These are phyloP conservation scores for Penicillium canariense DNA, from an alignment of 495 filamentous ascomycete genomes.

Conservation along the genomic window DNA sequence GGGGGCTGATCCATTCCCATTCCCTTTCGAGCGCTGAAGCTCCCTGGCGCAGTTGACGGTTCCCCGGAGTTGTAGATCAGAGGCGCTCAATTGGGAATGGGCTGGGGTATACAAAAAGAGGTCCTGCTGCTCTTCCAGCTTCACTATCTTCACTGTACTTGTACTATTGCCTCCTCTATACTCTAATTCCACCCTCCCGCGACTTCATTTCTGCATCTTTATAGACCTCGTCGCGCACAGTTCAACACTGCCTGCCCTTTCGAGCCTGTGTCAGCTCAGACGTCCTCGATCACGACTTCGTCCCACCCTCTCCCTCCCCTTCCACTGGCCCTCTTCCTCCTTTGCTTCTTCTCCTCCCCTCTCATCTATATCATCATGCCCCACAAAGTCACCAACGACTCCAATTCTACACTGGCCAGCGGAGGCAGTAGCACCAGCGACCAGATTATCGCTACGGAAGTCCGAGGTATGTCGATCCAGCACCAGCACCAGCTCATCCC, in stretches of 20 bases:
- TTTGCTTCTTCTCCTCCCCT: constrained; percentile 2
- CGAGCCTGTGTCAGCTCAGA: constrained; percentile 12
- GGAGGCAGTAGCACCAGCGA: constrained; percentile 36
- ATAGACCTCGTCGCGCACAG: constrained; percentile 21
- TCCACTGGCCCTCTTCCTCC: constrained; percentile 1
- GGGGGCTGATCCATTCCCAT: constrained; percentile 30
- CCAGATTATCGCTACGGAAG: constrained; percentile 36
- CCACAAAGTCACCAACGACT: constrained; percentile 45
- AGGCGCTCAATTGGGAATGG: constrained; percentile 29
- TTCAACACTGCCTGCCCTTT: constrained; percentile 28
- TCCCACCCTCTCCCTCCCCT: neutral
- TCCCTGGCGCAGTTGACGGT: constrained; percentile 20
- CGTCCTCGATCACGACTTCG: neutral
- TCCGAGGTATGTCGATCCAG: constrained; percentile 35
- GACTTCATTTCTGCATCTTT: constrained; percentile 11
- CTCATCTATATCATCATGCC: constrained; percentile 30
- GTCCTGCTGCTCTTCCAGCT: constrained; percentile 5
- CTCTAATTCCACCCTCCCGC: constrained; percentile 4
- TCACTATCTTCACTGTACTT: constrained; percentile 4
- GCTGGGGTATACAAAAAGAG: constrained; percentile 29
- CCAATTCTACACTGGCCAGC: constrained; percentile 45
- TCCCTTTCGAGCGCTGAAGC: constrained; percentile 8
- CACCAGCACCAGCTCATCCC: neutral
- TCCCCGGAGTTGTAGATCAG: constrained; percentile 32
- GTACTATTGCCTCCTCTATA: constrained; percentile 6